Evolutionary conservation across 352 stramenopile species (phyloP).

Genomic region (Phytophthora pluvialis): DNA sequence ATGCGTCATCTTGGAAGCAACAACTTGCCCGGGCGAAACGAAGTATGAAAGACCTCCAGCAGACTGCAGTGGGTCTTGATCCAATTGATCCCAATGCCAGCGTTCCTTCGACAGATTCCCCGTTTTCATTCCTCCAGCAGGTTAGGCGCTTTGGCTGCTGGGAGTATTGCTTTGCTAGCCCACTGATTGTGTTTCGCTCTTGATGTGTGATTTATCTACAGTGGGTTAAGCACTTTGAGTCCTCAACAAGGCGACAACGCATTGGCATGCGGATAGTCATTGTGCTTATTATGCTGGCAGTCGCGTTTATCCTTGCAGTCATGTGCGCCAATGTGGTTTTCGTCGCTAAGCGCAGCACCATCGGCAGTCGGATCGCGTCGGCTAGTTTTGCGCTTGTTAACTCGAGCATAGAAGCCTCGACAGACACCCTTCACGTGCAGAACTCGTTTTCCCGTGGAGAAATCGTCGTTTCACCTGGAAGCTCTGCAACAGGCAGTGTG

Average conservation of each 20-base stretch:
- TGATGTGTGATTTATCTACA: slow-evolving; percentile 16
- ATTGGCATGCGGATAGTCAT: slow-evolving; percentile 67
- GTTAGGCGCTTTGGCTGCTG: slow-evolving; percentile 2
- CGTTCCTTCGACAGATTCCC: slow-evolving; percentile 7
- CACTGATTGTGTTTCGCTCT: not conserved
- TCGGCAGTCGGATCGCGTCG: slow-evolving; percentile 57
- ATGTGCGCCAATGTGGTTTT: slow-evolving; percentile 75
- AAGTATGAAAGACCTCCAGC: slow-evolving; percentile 42
- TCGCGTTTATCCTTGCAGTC: slow-evolving; percentile 62
- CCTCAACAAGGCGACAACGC: slow-evolving; percentile 65
- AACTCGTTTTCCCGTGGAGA: slow-evolving; percentile 58
- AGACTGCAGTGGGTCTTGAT: slow-evolving; percentile 27
- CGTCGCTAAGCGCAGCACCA: slow-evolving; percentile 69
- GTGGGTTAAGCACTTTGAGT: slow-evolving; percentile 67
- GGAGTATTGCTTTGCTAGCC: not conserved
- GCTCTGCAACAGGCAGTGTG: slow-evolving; percentile 34
- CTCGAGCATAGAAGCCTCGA: slow-evolving; percentile 8
- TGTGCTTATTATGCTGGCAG: slow-evolving; percentile 49
- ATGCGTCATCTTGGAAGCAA: slow-evolving; percentile 59
- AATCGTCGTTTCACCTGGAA: slow-evolving; percentile 32
- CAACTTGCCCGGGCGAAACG: slow-evolving; percentile 64
- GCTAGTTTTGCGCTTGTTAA: slow-evolving; percentile 50
- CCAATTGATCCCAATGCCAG: slow-evolving; percentile 8
- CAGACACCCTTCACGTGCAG: slow-evolving; percentile 31
- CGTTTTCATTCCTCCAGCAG: slow-evolving; percentile 34